Evolutionary conservation across 2,329 filamentous ascomycete species (phyloP).

Genomic region (Pyricularia grisea): DNA sequence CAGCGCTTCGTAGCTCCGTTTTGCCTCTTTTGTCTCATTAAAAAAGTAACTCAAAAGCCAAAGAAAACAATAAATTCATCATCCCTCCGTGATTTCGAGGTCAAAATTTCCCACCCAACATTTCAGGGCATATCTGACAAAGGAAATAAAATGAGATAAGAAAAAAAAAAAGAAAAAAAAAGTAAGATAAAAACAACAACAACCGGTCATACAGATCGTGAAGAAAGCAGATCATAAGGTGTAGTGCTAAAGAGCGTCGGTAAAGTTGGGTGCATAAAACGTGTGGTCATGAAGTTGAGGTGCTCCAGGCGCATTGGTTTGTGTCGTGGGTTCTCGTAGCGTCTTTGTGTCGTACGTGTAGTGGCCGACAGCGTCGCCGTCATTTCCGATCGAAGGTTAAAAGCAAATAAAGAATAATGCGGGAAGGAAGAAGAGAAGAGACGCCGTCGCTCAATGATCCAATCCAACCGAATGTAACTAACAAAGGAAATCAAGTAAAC

Average conservation of each 20-base stretch:
- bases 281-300: conserved; percentile 12
- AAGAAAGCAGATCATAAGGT: conserved; percentile 17
- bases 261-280: conserved; percentile 8
- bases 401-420: conserved; percentile 3
- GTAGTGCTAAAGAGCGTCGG: not conserved
- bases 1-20: conserved; percentile 1
- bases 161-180: not conserved
- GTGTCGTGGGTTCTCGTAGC: conserved; percentile 8
- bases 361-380: conserved; percentile 15
- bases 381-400: conserved; percentile 7
- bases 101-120: not conserved
- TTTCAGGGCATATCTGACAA: not conserved
- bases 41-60: not conserved
- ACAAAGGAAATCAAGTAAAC: conserved; percentile 10
- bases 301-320: conserved; percentile 9
- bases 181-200: not conserved
- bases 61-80: conserved; percentile 1
- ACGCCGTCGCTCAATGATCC: conserved; percentile 21
- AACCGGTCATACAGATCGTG: conserved; percentile 25
- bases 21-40: conserved; percentile 1
- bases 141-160: conserved; percentile 1
- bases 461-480: conserved; percentile 3
- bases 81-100: not conserved
- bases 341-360: conserved; percentile 21
- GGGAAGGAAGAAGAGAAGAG: conserved; percentile 7